Percentiles rank a stretch among this genome's conserved stretches.
Evolutionary conservation across 2,329 filamentous ascomycete species (phyloP).

Genomic region (Fusarium oxysporum): DNA sequence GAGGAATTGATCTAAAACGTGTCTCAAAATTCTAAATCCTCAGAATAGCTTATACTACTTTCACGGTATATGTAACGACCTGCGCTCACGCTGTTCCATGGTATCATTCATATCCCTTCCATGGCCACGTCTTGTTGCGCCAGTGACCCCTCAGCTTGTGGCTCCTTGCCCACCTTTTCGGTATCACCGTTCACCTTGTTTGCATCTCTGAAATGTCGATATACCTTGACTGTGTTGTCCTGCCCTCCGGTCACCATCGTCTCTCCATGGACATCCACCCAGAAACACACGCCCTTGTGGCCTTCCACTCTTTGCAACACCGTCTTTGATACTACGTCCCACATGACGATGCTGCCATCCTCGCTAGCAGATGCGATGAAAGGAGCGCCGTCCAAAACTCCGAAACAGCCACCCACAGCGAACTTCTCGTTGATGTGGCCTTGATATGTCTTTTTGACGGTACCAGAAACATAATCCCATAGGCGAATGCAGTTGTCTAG

Average conservation of each 20-base stretch:
- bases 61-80: too few species aligned
- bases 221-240: constrained; percentile 65
- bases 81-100: too few species aligned
- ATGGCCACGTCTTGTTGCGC: constrained; percentile 55
- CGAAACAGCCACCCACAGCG: constrained; percentile 88
- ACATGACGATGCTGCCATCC: constrained; percentile 85
- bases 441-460: constrained; percentile 96
- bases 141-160: constrained; percentile 64
- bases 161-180: constrained; percentile 53
- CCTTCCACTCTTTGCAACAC: constrained; percentile 74
- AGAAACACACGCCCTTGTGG: constrained; percentile 71
- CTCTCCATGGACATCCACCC: constrained; percentile 70
- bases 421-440: constrained; percentile 88
- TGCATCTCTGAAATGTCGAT: constrained; percentile 49
- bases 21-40: too few species aligned
- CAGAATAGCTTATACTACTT: too few species aligned
- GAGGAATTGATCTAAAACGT: too few species aligned
- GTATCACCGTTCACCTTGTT: constrained; percentile 34
- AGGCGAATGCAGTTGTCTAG: constrained; percentile 90
- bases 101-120: constrained; percentile 42
- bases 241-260: constrained; percentile 69
- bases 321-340: constrained; percentile 90
- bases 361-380: constrained; percentile 90
- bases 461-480: constrained; percentile 94
- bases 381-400: constrained; percentile 59